Evolutionary conservation across 129 eudicot species (phyloP).

Genomic region (Pulicaria dysenterica): DNA sequence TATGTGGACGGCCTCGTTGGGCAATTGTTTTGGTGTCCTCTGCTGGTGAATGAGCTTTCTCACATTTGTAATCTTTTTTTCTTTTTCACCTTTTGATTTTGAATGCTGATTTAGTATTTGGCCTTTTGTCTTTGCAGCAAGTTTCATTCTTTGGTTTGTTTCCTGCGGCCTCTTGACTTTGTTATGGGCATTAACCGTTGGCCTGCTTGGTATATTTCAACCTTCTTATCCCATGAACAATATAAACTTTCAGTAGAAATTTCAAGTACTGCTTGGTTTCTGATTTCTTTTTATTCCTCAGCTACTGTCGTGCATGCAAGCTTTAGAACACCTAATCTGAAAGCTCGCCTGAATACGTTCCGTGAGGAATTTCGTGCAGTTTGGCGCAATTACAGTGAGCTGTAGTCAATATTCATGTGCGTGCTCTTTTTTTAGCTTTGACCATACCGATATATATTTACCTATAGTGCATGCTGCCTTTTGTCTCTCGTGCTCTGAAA

Average conservation of each 20-base stretch:
- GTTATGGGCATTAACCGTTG: constrained; percentile 68
- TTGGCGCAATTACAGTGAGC: constrained; percentile 97
- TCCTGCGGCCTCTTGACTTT: constrained; percentile 84
- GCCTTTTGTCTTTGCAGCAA: constrained; percentile 49
- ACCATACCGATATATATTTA: constrained; percentile 5
- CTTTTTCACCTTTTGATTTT: background rate
- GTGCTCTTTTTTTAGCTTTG: constrained; percentile 19
- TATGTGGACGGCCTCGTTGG: constrained; percentile 96
- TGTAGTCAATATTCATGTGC: constrained; percentile 52
- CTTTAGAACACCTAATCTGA: constrained; percentile 92
- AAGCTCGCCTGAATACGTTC: constrained; percentile 96
- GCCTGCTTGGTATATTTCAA: constrained; percentile 64
- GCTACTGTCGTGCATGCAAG: constrained; percentile 89
- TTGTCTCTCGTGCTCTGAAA: background rate
- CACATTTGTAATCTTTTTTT: background rate
- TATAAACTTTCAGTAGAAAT: background rate
- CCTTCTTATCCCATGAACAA: background rate
- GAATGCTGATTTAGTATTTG: constrained; percentile 24
- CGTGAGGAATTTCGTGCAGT: constrained; percentile 99
- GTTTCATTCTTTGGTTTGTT: constrained; percentile 82
- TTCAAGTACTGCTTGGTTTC: background rate
- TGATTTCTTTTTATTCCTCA: constrained; percentile 38
- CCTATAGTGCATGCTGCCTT: constrained; percentile 9
- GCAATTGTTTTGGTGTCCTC: constrained; percentile 63
- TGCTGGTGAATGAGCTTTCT: constrained; percentile 43